Conservation (phyloP, 306 rosid species). For the Quillaja saponaria region DNA sequence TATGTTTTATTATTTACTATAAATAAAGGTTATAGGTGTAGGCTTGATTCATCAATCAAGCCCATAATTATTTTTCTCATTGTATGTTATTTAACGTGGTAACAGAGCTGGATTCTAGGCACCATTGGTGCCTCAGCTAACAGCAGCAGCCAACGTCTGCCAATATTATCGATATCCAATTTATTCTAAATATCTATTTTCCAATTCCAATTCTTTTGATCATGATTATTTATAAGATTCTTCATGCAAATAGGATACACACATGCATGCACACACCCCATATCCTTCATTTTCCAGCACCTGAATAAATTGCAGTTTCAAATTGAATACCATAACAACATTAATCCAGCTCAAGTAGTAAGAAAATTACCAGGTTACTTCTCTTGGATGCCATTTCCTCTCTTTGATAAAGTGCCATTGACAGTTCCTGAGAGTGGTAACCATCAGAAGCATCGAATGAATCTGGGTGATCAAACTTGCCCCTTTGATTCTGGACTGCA, state of each 20-base stretch:
- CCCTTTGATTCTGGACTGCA: slow-evolving; percentile 75
- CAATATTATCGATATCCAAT: too few relatives aligned
- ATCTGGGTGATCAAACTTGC: slow-evolving; percentile 84
- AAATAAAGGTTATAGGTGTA: too few relatives aligned
- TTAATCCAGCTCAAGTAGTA: slow-evolving; percentile 12
- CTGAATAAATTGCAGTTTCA: slow-evolving; percentile 4
- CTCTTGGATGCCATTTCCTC: slow-evolving; percentile 72
- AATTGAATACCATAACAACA: slow-evolving; percentile 6
- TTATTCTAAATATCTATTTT: too few relatives aligned
- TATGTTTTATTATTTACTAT: too few relatives aligned
- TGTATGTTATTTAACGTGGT: too few relatives aligned
- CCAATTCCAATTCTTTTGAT: too few relatives aligned
- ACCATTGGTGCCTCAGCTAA: too few relatives aligned
- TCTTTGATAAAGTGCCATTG: slow-evolving; percentile 63
- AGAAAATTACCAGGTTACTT: slow-evolving; percentile 70
- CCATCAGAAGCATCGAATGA: slow-evolving; percentile 93
- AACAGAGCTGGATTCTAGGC: too few relatives aligned
- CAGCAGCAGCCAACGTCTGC: too few relatives aligned
- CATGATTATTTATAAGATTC: background rate
- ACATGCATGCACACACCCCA: too few relatives aligned
- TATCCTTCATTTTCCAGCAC: background rate
- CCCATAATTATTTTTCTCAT: too few relatives aligned
- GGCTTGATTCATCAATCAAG: too few relatives aligned
- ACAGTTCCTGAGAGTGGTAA: slow-evolving; percentile 86
- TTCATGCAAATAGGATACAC: background rate